A percentile compares a stretch with the other conserved stretches of the same genome.
phyloP scores from a whole-genome alignment of 257 asterid genomes.

The Rubia yunnanensis region DNA sequence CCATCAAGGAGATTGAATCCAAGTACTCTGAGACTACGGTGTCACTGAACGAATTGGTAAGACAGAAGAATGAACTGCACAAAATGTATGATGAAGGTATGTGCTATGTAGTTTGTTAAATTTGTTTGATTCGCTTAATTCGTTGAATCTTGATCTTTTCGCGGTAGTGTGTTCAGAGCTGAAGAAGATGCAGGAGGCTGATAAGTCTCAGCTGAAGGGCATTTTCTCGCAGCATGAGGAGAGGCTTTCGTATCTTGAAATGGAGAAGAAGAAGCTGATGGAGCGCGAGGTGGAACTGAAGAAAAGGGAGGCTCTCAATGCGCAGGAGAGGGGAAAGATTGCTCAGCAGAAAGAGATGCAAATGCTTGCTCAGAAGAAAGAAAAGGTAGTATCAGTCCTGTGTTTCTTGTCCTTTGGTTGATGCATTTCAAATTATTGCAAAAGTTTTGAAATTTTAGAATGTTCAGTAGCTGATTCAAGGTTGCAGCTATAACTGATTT shows the following conservation, averaged over 20 bases:
- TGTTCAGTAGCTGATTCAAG: too few relatives aligned
- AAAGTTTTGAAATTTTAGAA: too few relatives aligned
- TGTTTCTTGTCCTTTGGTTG: too few relatives aligned
- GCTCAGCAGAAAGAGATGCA: neutral
- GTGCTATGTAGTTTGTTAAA: too few relatives aligned
- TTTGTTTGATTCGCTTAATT: too few relatives aligned
- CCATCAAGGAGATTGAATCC: constrained; percentile 31
- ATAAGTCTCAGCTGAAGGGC: constrained; percentile 9
- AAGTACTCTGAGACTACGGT: constrained; percentile 11
- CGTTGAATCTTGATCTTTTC: neutral
- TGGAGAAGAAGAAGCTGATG: constrained; percentile 6
- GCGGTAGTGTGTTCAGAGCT: neutral
- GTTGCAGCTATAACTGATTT: too few relatives aligned
- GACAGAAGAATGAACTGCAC: constrained; percentile 13
- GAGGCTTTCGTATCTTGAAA: constrained; percentile 4
- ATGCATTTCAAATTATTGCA: too few relatives aligned
- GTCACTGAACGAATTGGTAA: neutral
- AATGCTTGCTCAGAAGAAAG: constrained; percentile 23
- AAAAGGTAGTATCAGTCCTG: constrained; percentile 21
- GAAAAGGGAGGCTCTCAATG: constrained; percentile 39
- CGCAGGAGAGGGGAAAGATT: constrained; percentile 14
- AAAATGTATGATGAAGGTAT: constrained; percentile 16
- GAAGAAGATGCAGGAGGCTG: constrained; percentile 13
- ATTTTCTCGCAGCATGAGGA: constrained; percentile 13
- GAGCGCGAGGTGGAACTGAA: constrained; percentile 25